A percentile compares a stretch with the other conserved stretches of the same genome.
Evolutionary conservation across 805 yeast genomes (phyloP).

Genomic region (Barnettozyma wickerhamii): DNA sequence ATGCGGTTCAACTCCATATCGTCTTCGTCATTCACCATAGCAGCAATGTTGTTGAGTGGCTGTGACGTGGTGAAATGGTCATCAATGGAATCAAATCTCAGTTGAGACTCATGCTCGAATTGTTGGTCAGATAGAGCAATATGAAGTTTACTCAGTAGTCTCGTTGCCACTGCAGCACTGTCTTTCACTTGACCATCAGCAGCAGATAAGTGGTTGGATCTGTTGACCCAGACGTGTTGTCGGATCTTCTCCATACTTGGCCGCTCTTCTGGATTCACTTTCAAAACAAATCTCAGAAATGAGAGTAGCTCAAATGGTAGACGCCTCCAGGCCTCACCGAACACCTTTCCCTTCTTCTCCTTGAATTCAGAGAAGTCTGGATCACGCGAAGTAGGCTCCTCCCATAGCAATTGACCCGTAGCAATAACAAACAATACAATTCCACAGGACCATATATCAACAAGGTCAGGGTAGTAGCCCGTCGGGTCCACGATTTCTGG

Average conservation of each 20-base stretch:
- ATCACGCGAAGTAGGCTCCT: conserved; percentile 52
- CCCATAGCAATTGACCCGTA: conserved; percentile 72
- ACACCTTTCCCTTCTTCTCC: conserved; percentile 41
- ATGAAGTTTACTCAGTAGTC: conserved; percentile 46
- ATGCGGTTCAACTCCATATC: conserved; percentile 12
- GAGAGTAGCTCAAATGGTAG: conserved; percentile 46
- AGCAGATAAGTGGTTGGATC: conserved; percentile 39
- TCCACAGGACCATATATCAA: conserved; percentile 72
- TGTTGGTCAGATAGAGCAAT: conserved; percentile 51
- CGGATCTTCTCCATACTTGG: conserved; percentile 36
- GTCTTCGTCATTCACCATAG: conserved; percentile 36
- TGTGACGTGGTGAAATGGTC: conserved; percentile 38
- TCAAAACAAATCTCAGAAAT: conserved; percentile 47
- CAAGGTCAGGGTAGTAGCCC: conserved; percentile 51
- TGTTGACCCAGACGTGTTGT: conserved; percentile 52
- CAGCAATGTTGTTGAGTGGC: conserved; percentile 40
- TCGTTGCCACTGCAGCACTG: conserved; percentile 46
- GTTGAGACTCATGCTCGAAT: conserved; percentile 23
- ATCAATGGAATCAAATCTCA: conserved; percentile 19
- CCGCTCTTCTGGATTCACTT: conserved; percentile 43
- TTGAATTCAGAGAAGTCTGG: conserved; percentile 40
- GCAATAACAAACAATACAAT: conserved; percentile 56
- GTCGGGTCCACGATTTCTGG: conserved; percentile 53
- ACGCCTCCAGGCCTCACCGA: conserved; percentile 50
- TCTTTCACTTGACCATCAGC: conserved; percentile 49